Evolutionary conservation across 331 rosid genomes (phyloP), one percentile per base, ranked within the genome.

Genomic region (Malus hybrid): DNA sequence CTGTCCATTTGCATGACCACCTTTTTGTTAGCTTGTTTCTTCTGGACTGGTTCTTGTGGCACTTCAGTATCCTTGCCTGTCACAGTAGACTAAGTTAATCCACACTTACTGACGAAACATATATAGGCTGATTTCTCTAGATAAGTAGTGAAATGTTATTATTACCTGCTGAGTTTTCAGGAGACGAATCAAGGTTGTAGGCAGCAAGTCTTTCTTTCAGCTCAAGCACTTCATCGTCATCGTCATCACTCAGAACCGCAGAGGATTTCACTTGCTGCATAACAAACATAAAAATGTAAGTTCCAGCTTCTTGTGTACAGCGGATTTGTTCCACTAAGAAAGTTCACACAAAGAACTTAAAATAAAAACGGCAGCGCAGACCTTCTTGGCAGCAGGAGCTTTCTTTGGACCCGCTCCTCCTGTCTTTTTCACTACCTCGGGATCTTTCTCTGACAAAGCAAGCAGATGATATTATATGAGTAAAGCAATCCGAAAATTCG

Each of bases 141-240:
- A 16, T 50, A 50, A 50, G 56, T 50, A 50, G 20, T 50, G 56
- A 50, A 50, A 15, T 16, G 9, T 1, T 50, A 50, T 50, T 0
- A 15, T 2, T 76, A 91, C 98, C 97, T 55, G 87, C 82, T 1
- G 93, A 79, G 16, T 64, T 73, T 20, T 86, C 97, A 24, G 93
- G 83, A 36, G 99, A 90, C 33, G 97, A 78, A 3, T 82, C 96
- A 0, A 94, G 84, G 80, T 90, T 92, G 65, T 92, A 94, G 31
- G 97, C 96, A 71, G 97, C 99, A 46, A 94, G 90, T 44, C 97
- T 92, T 62, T 94, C 92, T 84, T 92, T 93, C 83, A 92, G 94
- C 10, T 87, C 96, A 12, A 77, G 81, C 66, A 94, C 79, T 39
- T 92, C 97, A 0, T 86, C 93, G 0, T 82, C 83, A 2, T 83